Evolutionary conservation across 495 filamentous ascomycete genomes (phyloP).

Genomic region (Astrothelium macrocarpum): DNA sequence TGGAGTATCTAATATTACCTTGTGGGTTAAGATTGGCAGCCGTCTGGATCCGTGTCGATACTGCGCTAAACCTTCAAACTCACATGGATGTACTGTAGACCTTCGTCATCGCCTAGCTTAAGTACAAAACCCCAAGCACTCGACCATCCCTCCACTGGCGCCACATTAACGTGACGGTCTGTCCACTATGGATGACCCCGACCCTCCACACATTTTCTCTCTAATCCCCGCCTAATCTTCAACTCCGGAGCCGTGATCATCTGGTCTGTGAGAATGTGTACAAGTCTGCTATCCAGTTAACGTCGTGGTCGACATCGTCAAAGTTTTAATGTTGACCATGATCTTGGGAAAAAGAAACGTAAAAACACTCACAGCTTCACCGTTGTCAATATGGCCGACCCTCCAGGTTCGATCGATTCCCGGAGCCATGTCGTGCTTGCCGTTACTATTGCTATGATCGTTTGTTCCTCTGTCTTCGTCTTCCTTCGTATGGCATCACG

Average conservation of each 20-base stretch:
- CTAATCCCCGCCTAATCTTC: not conserved
- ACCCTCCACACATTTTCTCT: not conserved
- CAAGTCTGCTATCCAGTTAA: not conserved
- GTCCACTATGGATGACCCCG: not conserved
- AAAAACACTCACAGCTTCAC: not conserved
- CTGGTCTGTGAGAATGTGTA: not conserved
- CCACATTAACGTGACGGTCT: not conserved
- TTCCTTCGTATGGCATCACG: constrained; percentile 61
- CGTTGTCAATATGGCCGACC: not conserved
- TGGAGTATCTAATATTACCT: too few species aligned
- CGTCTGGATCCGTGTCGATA: too few species aligned
- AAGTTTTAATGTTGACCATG: not conserved
- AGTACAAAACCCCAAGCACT: not conserved
- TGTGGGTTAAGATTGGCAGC: too few species aligned
- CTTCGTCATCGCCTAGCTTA: not conserved
- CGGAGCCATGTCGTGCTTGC: constrained; percentile 59
- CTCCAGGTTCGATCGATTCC: not conserved
- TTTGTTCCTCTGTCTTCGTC: constrained; percentile 61
- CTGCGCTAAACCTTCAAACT: too few species aligned
- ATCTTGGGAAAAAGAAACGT: not conserved
- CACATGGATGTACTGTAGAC: too few species aligned
- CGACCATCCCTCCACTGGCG: not conserved
- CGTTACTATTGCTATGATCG: constrained; percentile 62
- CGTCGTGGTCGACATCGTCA: not conserved
- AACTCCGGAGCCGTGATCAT: not conserved